Evolutionary conservation across 2,329 filamentous ascomycete genomes (phyloP).

Genomic region (Coccinonectria pachysandricola): DNA sequence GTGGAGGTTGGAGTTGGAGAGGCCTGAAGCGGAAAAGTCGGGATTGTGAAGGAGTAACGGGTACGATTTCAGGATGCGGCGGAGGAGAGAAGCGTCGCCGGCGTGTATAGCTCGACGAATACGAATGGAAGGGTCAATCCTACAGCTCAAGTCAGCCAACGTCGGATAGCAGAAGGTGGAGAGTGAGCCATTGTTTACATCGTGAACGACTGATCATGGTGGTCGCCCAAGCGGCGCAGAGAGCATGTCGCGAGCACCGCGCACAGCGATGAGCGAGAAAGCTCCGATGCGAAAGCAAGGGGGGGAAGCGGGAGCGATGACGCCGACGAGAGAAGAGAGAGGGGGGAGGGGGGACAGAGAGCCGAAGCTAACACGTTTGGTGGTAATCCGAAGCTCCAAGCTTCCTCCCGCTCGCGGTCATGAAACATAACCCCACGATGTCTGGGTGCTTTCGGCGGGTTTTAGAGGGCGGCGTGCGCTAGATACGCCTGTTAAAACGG

Average conservation of each 20-base stretch:
- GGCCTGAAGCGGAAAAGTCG: slow-evolving; percentile 54
- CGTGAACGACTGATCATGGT: slow-evolving; percentile 16
- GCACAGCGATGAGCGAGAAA: too few relatives aligned
- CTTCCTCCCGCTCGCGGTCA: slow-evolving; percentile 4
- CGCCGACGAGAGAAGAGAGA: slow-evolving; percentile 1
- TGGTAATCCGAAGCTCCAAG: slow-evolving; percentile 12
- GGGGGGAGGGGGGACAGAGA: slow-evolving; percentile 3
- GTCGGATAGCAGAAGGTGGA: background rate
- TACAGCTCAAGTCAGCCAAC: too few relatives aligned
- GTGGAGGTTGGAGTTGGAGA: slow-evolving; percentile 77
- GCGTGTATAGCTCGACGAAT: slow-evolving; percentile 72
- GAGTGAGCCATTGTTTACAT: slow-evolving; percentile 11
- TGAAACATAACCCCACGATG: slow-evolving; percentile 6
- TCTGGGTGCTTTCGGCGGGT: slow-evolving; percentile 1
- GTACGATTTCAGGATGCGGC: slow-evolving; percentile 66
- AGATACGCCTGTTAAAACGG: background rate
- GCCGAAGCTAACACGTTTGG: slow-evolving; percentile 2
- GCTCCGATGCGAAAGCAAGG: too few relatives aligned
- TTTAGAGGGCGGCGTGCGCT: slow-evolving; percentile 1
- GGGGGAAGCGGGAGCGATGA: too few relatives aligned
- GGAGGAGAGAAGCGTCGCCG: slow-evolving; percentile 61
- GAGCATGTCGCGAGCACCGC: slow-evolving; percentile 11
- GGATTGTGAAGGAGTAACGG: slow-evolving; percentile 67
- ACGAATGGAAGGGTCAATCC: slow-evolving; percentile 68
- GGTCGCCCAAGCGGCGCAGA: slow-evolving; percentile 9